Evolutionary conservation across 106 monocot species (phyloP), one percentile per base, ranked within the genome.

Genomic region (Cymbidium sinense): DNA sequence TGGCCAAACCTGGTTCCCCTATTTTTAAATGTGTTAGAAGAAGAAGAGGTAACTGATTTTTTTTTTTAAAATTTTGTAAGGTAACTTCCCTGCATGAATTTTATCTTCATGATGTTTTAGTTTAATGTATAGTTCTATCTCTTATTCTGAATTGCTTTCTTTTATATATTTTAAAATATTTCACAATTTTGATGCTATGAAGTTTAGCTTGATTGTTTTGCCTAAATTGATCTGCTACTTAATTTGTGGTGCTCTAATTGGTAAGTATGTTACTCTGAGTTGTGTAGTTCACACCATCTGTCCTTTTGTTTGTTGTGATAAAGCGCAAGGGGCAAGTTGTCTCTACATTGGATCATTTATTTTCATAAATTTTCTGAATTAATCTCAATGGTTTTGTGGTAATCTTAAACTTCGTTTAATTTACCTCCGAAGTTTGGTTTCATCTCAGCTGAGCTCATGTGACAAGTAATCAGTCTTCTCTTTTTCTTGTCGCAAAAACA

Each of bases 1-100:
- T 91, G 88, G 89, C 96, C 30, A 96, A 93, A 79, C 96, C 93
- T 51, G 93, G 96, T 82, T 96, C 96, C 30, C 93, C 93, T 76
- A 93, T 93, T 70, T 96, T 96, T 84, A 93, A 93, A 74, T 96
- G 96, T 85, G 83, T 85, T 76, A 76, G 93, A 78, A 87, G 93
- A 79, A 75, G 76, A n/a, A 83, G 96, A 96, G 91, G 96, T 96
- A 88, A 70, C 25, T 41, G 12, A 70, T 58, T 67, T 61, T 50
- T 43, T 31, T 39, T 28, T 51, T 51, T 17, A n/a, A n/a, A 3
- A 13, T 31, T 35, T 64, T 7, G 15, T 70, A 33, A 75, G 4
- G 1, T 34, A 31, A 70, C 1, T 25, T 69, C 69, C 11, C 77
- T 69, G 23, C 44, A 65, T 64, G 34, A 58, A 67, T 75, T 43